A percentile compares a stretch with the other conserved stretches of the same genome.
Evolutionary conservation across 2,329 filamentous ascomycete species (phyloP).

Genomic region (Chaetothyriales sp.): DNA sequence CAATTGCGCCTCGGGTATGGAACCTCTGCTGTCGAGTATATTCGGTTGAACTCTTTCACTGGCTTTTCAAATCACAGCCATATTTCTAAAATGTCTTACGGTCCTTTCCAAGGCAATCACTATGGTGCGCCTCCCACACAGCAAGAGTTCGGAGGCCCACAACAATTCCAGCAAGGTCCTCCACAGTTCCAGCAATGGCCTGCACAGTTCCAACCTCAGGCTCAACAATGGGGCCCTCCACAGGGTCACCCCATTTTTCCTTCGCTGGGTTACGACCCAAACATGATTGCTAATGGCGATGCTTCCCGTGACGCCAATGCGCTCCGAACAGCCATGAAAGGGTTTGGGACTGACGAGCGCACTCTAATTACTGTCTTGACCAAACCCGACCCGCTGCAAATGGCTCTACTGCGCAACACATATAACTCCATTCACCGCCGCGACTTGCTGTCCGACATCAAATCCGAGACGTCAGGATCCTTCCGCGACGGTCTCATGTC

Average conservation of each 20-base stretch:
- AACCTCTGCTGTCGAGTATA: too few relatives aligned
- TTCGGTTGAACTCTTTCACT: too few relatives aligned
- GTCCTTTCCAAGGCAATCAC: conserved; percentile 15
- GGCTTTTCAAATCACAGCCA: neutral
- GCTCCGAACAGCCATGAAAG: conserved; percentile 77
- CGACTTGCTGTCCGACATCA: conserved; percentile 60
- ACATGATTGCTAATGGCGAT: conserved; percentile 50
- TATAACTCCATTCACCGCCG: conserved; percentile 54
- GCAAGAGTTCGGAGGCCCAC: conserved; percentile 10
- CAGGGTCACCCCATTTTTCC: conserved; percentile 30
- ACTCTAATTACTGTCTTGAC: conserved; percentile 56
- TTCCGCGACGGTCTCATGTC: conserved; percentile 63
- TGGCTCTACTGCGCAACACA: conserved; percentile 52
- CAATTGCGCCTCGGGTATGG: too few relatives aligned
- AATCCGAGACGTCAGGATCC: conserved; percentile 61
- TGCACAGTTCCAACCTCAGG: conserved; percentile 1
- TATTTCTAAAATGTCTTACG: conserved; percentile 10
- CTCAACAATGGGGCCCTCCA: conserved; percentile 18
- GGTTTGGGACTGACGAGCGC: conserved; percentile 79
- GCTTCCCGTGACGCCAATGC: conserved; percentile 54
- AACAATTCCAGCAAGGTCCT: neutral
- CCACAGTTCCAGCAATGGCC: conserved; percentile 1
- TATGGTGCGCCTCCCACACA: conserved; percentile 18
- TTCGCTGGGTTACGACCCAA: conserved; percentile 58
- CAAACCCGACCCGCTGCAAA: conserved; percentile 63